Base-by-base conservation (phyloP, 345 rosid genomes). In the Citrus inodora region DNA sequence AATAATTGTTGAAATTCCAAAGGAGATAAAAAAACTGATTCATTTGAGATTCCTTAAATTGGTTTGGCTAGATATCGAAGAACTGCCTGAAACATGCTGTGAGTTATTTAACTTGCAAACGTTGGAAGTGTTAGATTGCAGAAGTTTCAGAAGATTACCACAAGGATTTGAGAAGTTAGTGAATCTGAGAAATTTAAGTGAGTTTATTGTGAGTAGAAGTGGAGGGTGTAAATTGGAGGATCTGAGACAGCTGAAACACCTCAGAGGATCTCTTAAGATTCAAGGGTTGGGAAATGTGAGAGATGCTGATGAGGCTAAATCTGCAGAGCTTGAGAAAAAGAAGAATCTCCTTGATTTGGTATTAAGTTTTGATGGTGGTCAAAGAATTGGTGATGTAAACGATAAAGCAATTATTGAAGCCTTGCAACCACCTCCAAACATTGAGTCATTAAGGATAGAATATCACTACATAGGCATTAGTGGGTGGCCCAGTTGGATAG, bases 21-120 rank as follows among this genome's bases (percentile, higher is more conserved):
- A n/a, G 16, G 67, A 16, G 51, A 40, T 59, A 3, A 66, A 10
- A 38, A 73, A 60, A 30, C 0, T 60, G 35, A 60, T 60, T 13
- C 55, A 73, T 60, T 38, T 73, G 37, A 37, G 76, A 42, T 60
- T 14, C 4, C 66, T 58, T 35, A 16, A 71, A 4, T 32, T 71
- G 28, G 17, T 24, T 3, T 0, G 1, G 5, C 4, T n/a, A 0
- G 0, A 22, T 5, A 37, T 80, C 22, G 17, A 55, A 55, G 42
- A 13, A 17, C 40, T 80, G 68, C 80, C 80, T 38, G 80, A 80
- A 25, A 53, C 59, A 16, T 24, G 64, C 2, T 24, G 83, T 32
- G 37, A 55, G 16, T n/a, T 76, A 17, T 75, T 11, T 10, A 80
- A 80, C 65, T 42, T 80, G 4, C 80, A 71, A 6, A 48, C 58